Conservation (phyloP, 1,284 basidiomycete species). For the Austroboletus niveus region DNA sequence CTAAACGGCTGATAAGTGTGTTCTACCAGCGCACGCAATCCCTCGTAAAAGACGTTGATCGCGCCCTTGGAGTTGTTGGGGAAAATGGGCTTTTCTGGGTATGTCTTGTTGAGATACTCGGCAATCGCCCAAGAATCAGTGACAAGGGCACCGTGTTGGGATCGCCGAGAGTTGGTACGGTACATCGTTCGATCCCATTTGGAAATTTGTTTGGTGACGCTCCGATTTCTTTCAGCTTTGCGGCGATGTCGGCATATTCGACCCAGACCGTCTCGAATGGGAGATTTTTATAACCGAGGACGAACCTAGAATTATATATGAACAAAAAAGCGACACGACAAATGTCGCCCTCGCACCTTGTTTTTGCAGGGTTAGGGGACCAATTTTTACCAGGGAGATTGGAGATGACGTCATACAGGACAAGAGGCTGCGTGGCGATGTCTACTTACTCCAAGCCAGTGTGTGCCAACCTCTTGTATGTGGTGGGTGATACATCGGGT, state of each 20-base stretch:
- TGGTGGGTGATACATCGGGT: too few species aligned
- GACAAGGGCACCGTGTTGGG: constrained; percentile 32
- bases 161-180: constrained; percentile 36
- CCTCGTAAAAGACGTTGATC: constrained; percentile 29
- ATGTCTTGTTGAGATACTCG: constrained; percentile 44
- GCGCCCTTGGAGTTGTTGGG: constrained; percentile 33
- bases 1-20: constrained; percentile 2
- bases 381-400: constrained; percentile 18
- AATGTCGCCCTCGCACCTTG: constrained; percentile 14
- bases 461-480: too few species aligned
- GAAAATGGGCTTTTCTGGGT: constrained; percentile 40
- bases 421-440: constrained; percentile 18
- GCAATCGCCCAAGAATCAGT: constrained; percentile 40
- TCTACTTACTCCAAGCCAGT: too few species aligned
- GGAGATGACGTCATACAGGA: constrained; percentile 3
- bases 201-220: constrained; percentile 17
- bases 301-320: constrained; percentile 13
- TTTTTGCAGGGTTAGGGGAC: constrained; percentile 24
- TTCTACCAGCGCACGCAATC: constrained; percentile 1
- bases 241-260: constrained; percentile 31
- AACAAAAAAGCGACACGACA: too few species aligned
- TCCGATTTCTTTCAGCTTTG: constrained; percentile 27
- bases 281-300: constrained; percentile 32
- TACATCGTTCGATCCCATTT: constrained; percentile 21
- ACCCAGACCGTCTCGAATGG: constrained; percentile 30